A percentile compares a stretch with the other conserved stretches of the same genome.
These are phyloP conservation scores for Verticillium alfalfae DNA, from an alignment of 2,329 filamentous ascomycete genomes.

Conservation along the genomic window DNA sequence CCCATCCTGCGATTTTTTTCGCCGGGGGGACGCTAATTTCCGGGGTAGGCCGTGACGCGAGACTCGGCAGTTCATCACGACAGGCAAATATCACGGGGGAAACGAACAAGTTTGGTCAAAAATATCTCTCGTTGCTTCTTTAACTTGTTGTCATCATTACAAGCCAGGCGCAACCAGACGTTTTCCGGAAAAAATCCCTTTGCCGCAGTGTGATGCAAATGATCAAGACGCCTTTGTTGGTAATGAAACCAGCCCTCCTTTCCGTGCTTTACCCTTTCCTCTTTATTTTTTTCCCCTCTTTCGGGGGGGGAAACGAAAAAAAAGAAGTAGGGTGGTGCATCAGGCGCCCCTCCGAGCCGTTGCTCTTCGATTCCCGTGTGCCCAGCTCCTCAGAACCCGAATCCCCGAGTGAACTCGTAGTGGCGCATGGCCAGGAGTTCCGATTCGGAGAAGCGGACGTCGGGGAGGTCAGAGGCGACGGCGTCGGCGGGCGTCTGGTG, in stretches of 20 bases:
- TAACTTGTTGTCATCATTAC: conserved; percentile 13
- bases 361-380: background rate
- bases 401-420: no score
- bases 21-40: no score
- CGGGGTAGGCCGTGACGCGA: no score
- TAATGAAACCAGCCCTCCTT: conserved; percentile 13
- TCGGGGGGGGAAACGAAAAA: no score
- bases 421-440: background rate
- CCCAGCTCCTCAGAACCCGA: background rate
- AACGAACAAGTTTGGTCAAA: conserved; percentile 2
- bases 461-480: conserved; percentile 1
- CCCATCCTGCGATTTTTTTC: no score
- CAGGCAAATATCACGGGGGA: background rate
- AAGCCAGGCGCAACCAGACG: conserved; percentile 14
- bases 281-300: no score
- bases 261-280: background rate
- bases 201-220: conserved; percentile 15
- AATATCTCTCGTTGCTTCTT: conserved; percentile 13
- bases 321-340: background rate
- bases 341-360: background rate
- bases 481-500: background rate
- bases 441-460: conserved; percentile 6
- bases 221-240: conserved; percentile 15
- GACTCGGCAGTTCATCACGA: background rate
- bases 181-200: conserved; percentile 11